Percentiles rank a stretch among this genome's conserved stretches.
These are phyloP conservation scores for Alternaria gaisen DNA, from an alignment of 2,329 filamentous ascomycete genomes.

Conservation along the genomic window DNA sequence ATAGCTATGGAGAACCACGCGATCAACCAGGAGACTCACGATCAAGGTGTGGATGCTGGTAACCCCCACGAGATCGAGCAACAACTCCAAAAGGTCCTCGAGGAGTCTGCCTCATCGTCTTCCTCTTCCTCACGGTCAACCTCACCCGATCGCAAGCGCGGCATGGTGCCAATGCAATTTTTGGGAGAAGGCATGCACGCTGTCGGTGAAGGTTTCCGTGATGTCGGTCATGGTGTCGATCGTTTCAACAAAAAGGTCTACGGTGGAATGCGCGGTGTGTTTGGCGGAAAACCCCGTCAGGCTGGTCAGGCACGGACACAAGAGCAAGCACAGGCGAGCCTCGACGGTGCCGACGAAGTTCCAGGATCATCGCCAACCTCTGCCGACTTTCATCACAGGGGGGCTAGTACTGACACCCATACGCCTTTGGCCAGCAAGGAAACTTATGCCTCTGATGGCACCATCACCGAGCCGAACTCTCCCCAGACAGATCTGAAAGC, in stretches of 20 bases:
- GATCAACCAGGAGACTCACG: constrained; percentile 61
- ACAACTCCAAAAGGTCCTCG: constrained; percentile 58
- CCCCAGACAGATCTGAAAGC: constrained; percentile 30
- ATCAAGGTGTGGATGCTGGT: constrained; percentile 63
- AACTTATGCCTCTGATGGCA: constrained; percentile 34
- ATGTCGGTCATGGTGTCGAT: constrained; percentile 57
- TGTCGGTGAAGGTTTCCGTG: constrained; percentile 58
- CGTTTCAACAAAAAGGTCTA: constrained; percentile 51
- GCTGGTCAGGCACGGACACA: constrained; percentile 20
- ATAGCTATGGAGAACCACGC: constrained; percentile 68
- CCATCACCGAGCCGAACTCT: constrained; percentile 32
- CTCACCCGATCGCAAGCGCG: constrained; percentile 43
- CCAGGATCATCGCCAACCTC: constrained; percentile 36
- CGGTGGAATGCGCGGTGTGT: constrained; percentile 50
- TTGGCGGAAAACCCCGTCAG: constrained; percentile 28
- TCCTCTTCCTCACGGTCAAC: constrained; percentile 48
- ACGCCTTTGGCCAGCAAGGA: constrained; percentile 41
- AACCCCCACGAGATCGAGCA: constrained; percentile 65
- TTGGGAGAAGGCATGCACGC: constrained; percentile 56
- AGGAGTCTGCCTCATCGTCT: constrained; percentile 42
- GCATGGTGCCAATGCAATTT: constrained; percentile 55
- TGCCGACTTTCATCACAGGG: constrained; percentile 39
- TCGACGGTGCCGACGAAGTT: constrained; percentile 33
- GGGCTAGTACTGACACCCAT: constrained; percentile 45
- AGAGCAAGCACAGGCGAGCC: constrained; percentile 18